Base-by-base conservation (phyloP, 225 moss, liverwort and hornwort genomes). In the Marchantia polymorpha region DNA sequence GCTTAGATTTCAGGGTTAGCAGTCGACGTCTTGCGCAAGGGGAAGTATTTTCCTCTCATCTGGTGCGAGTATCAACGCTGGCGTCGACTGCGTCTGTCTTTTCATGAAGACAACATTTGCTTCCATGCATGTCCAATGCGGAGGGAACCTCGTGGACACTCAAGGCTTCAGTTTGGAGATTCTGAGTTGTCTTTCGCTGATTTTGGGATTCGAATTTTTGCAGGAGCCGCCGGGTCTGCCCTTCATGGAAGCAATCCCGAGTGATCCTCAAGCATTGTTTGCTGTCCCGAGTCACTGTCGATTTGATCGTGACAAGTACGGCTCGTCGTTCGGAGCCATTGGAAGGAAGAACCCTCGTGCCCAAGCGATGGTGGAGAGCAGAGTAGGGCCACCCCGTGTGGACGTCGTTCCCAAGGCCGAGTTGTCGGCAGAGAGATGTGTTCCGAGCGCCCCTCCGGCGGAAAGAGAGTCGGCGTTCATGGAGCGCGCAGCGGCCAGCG, bases 391-490 rank as follows among this genome's bases (percentile, higher is more conserved):
- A 29, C 53, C 54, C 23, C n/a, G 60, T 29, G 59, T 50, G 23
- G 78, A 79, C 15, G 61, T 59, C 46, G 49, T 69, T 39, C 9
- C 49, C 4, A 78, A 48, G 69, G 67, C 14, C 23, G 72, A 47
- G 1, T 12, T 63, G 39, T 46, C 69, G 27, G 53, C 61, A 30
- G 79, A 77, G 6, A 77, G 17, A 78, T 52, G 52, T 26, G 26
- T 53, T 59, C 27, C 60, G 19, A 82, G 29, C 53, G 69, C 11
- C 53, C 79, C 29, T 31, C 30, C 46, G 25, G 15, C 60, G 0
- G 83, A 70, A 39, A 86, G 81, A 68, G 94, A 92, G 20, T 48
- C 76, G 46, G 56, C 84, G 73, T 89, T 90, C 67, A 89, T 92
- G 88, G 85, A 84, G 54, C 84, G 88, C 12, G 88, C 90, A 12